phyloP scores from a whole-genome alignment of 2,329 filamentous ascomycete species.

The Neopestalotiopsis sp. region DNA sequence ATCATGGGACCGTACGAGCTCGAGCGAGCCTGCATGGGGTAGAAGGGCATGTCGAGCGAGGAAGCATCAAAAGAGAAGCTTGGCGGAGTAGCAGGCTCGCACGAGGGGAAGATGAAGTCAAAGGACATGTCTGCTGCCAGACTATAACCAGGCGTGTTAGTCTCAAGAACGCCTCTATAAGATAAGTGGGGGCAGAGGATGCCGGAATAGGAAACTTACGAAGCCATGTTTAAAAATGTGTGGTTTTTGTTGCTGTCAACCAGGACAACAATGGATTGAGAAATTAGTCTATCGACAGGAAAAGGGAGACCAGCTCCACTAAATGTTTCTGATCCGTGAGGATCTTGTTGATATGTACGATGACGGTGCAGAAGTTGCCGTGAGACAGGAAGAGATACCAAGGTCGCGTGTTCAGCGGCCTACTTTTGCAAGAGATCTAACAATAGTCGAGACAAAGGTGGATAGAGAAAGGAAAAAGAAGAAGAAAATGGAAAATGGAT shows the following conservation, averaged over 20 bases:
- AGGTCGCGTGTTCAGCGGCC: slow-evolving; percentile 30
- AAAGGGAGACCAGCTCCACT: slow-evolving; percentile 38
- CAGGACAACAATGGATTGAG: slow-evolving; percentile 30
- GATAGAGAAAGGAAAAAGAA: slow-evolving; percentile 22
- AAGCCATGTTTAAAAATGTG: slow-evolving; percentile 44
- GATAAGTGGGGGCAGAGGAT: slow-evolving; percentile 5
- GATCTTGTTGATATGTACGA: slow-evolving; percentile 25
- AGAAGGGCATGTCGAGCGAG: slow-evolving; percentile 60
- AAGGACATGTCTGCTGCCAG: slow-evolving; percentile 68
- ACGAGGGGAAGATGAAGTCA: slow-evolving; percentile 63
- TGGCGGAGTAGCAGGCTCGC: slow-evolving; percentile 56
- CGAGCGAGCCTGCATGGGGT: slow-evolving; percentile 63
- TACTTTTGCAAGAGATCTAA: slow-evolving; percentile 34
- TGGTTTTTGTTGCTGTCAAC: slow-evolving; percentile 30
- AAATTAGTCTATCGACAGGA: slow-evolving; percentile 35
- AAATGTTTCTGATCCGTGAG: slow-evolving; percentile 16
- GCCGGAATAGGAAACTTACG: slow-evolving; percentile 40
- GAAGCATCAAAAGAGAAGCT: slow-evolving; percentile 62
- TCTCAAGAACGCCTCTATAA: slow-evolving; percentile 21
- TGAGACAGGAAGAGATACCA: slow-evolving; percentile 31
- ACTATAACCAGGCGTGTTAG: slow-evolving; percentile 46
- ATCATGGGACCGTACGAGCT: slow-evolving; percentile 71
- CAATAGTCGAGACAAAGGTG: slow-evolving; percentile 26
- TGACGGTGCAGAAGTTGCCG: slow-evolving; percentile 25
- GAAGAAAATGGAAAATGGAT: slow-evolving; percentile 32